Percentiles rank a stretch among this genome's conserved stretches.
These are phyloP conservation scores for Plenodomus biglobosus DNA, from an alignment of 2,329 filamentous ascomycete species.

Conservation along the genomic window DNA sequence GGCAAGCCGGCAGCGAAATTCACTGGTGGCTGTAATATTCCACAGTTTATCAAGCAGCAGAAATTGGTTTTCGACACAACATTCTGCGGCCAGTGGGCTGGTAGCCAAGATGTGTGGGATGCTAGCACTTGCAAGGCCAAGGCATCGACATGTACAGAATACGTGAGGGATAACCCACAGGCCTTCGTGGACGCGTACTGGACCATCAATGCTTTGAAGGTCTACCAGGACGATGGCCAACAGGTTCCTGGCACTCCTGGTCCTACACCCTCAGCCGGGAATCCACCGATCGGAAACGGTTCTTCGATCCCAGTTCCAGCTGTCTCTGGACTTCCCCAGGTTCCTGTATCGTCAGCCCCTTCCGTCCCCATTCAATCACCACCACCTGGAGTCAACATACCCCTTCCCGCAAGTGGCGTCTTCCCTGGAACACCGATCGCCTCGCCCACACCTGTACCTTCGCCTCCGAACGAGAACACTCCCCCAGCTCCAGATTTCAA, in stretches of 20 bases:
- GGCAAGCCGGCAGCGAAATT: slow-evolving; percentile 70
- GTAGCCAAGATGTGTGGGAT: slow-evolving; percentile 64
- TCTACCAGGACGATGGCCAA: slow-evolving; percentile 40
- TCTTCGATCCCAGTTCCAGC: slow-evolving; percentile 3
- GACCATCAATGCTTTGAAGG: slow-evolving; percentile 58
- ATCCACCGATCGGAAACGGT: slow-evolving; percentile 12
- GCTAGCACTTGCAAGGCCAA: slow-evolving; percentile 61
- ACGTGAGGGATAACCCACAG: slow-evolving; percentile 68
- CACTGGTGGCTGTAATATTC: slow-evolving; percentile 68
- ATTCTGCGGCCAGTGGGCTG: slow-evolving; percentile 86
- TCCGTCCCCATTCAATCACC: slow-evolving; percentile 1
- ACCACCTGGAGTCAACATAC: slow-evolving; percentile 3
- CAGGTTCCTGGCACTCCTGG: slow-evolving; percentile 14
- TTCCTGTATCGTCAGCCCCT: slow-evolving; percentile 5
- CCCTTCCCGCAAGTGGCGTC: slow-evolving; percentile 11
- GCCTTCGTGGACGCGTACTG: slow-evolving; percentile 76
- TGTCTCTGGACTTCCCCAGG: slow-evolving; percentile 1
- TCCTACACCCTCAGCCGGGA: slow-evolving; percentile 14
- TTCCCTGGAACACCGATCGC: not conserved
- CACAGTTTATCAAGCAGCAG: slow-evolving; percentile 68
- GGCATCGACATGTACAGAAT: slow-evolving; percentile 68
- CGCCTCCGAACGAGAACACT: slow-evolving; percentile 3
- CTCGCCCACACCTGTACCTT: slow-evolving; percentile 1
- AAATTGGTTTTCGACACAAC: slow-evolving; percentile 80
- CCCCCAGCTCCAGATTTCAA: not conserved